Evolutionary conservation across 257 asterid species (phyloP).

Genomic region (Primulina huaijiensis): DNA sequence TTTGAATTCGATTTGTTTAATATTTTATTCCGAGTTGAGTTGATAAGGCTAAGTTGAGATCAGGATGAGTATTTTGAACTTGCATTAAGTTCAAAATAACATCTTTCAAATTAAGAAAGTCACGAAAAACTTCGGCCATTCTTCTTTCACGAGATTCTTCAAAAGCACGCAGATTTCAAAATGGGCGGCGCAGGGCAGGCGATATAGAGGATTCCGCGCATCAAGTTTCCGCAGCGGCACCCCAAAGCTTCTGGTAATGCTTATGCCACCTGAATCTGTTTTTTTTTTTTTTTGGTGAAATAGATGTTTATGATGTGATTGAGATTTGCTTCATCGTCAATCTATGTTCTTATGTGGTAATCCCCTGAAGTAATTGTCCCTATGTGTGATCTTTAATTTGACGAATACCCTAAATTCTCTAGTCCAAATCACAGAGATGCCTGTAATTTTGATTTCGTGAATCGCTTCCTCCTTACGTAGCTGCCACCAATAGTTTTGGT

Average conservation of each 20-base stretch:
- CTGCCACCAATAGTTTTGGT: not conserved
- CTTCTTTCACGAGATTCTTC: not conserved
- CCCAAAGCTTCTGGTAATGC: slow-evolving; percentile 46
- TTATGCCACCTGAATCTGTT: not conserved
- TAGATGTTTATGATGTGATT: not conserved
- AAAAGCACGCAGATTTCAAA: not conserved
- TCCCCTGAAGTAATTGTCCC: too few relatives aligned
- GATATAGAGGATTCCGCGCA: slow-evolving; percentile 84
- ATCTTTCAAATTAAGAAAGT: too few relatives aligned
- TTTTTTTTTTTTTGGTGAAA: not conserved
- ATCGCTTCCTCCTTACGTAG: not conserved
- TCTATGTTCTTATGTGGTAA: not conserved
- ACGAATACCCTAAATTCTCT: not conserved
- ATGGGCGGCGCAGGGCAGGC: slow-evolving; percentile 49
- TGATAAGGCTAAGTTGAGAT: too few relatives aligned
- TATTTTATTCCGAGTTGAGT: too few relatives aligned
- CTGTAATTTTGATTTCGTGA: not conserved
- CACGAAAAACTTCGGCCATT: too few relatives aligned
- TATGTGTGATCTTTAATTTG: too few relatives aligned
- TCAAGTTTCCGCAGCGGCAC: slow-evolving; percentile 81
- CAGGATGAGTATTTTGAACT: too few relatives aligned
- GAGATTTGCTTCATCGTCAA: not conserved
- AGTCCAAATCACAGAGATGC: not conserved
- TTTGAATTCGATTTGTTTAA: too few relatives aligned
- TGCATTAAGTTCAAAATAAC: too few relatives aligned